Base-by-base conservation (phyloP, 495 filamentous ascomycete species). In the Hamigera avellanea region DNA sequence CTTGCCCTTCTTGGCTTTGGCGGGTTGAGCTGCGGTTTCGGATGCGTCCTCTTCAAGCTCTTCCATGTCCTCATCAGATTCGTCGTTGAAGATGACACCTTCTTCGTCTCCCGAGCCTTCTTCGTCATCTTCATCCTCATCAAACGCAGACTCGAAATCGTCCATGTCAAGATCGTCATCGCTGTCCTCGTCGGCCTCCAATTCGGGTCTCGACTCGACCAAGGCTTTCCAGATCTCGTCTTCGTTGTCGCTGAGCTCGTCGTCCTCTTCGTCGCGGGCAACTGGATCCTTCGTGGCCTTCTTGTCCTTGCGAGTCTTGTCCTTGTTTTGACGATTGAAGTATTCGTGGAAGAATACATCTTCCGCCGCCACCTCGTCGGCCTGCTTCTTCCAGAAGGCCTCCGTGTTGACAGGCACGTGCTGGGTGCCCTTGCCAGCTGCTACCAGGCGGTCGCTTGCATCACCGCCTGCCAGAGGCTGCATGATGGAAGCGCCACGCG, bases 291-390 rank as follows among this genome's bases (percentile, higher is more conserved):
- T 54, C 0, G 45, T 53, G 17, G 48, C 50, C 42, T 66, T 66
- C 66, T 79, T 76, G 32, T 55, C 53, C 42, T 68, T 69, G 41
- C 57, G 58, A 13, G 56, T 46, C 51, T 66, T 67, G 41, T 76
- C 72, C 53, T 80, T 76, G 35, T 69, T 72, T 55, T 83, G 89
- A 30, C 81, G 73, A 41, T 72, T 76, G 57, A 98, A 96, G 73
- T 96, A 98, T 39, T 81, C 76, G 59, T 98, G 91, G 73, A 98
- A 98, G 75, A 98, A 98, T 29, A 83, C 86, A 48, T 98, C 93
- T 49, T 98, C 87, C 0, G 78, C 83, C 0, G 78, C 75, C 8
- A 98, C 78, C 28, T 96, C 80, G 33, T 82, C 79, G n/a, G 74
- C 67, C 54, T 81, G 85, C 71, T 83, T 81, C 47, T 79, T 80